Percentiles rank a stretch among this genome's conserved stretches.
phyloP scores from a whole-genome alignment of 805 yeast species.

The Schwanniomyces vanrijiae region DNA sequence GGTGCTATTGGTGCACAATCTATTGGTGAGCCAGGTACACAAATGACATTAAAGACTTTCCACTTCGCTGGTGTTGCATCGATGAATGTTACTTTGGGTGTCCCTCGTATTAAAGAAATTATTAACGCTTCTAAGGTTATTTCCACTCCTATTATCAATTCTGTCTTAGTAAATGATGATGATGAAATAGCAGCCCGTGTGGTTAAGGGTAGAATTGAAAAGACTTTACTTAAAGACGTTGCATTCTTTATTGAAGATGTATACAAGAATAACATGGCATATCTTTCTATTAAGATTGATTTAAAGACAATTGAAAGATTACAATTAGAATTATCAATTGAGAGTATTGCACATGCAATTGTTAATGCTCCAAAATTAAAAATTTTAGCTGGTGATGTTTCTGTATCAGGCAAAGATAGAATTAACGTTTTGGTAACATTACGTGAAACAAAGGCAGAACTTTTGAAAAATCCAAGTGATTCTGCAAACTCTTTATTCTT shows the following conservation, averaged over 20 bases:
- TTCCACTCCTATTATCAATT: slow-evolving; percentile 95
- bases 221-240: slow-evolving; percentile 83
- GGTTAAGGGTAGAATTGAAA: slow-evolving; percentile 95
- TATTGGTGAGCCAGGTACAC: slow-evolving; percentile 99
- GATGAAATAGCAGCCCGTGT: slow-evolving; percentile 99
- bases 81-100: slow-evolving; percentile 98
- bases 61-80: slow-evolving; percentile 99
- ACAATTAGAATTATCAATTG: slow-evolving; percentile 85
- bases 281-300: slow-evolving; percentile 78
- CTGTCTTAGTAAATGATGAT: slow-evolving; percentile 84
- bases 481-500: slow-evolving; percentile 62
- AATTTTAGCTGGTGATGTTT: slow-evolving; percentile 69
- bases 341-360: slow-evolving; percentile 82
- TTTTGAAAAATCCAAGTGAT: slow-evolving; percentile 33
- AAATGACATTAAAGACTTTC: slow-evolving; percentile 90
- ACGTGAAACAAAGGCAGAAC: slow-evolving; percentile 36
- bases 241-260: slow-evolving; percentile 92
- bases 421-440: slow-evolving; percentile 62
- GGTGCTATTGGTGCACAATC: slow-evolving; percentile 99
- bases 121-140: slow-evolving; percentile 94
- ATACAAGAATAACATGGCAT: slow-evolving; percentile 76
- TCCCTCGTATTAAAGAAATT: slow-evolving; percentile 98
- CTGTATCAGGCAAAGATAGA: slow-evolving; percentile 61
- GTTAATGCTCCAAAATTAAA: slow-evolving; percentile 86
- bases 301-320: slow-evolving; percentile 79